Evolutionary conservation across 352 stramenopile species (phyloP).

Genomic region (Phytophthora sansomeana): DNA sequence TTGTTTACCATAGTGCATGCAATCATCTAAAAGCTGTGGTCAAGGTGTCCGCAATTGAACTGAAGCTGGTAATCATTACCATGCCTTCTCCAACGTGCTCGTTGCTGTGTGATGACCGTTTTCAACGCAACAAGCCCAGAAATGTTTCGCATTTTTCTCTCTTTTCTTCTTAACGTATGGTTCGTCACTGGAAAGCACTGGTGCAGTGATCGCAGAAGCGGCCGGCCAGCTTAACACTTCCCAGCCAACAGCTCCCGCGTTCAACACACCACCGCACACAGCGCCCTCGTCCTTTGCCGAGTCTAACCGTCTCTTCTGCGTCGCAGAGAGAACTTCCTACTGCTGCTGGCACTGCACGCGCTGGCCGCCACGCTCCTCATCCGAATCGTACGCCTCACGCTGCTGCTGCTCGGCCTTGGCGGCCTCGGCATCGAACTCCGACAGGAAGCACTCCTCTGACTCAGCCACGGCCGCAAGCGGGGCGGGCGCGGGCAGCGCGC

Average conservation of each 20-base stretch:
- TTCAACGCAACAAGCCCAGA: slow-evolving; percentile 2
- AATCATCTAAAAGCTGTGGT: too few relatives aligned
- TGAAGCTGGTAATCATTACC: too few relatives aligned
- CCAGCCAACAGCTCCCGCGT: slow-evolving; percentile 6
- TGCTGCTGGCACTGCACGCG: slow-evolving; percentile 92
- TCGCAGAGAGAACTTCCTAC: slow-evolving; percentile 54
- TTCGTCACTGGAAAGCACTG: slow-evolving; percentile 34
- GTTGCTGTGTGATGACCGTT: too few relatives aligned
- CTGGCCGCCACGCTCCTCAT: slow-evolving; percentile 93
- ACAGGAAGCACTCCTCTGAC: slow-evolving; percentile 87
- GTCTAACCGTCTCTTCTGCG: slow-evolving; percentile 40
- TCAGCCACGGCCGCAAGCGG: slow-evolving; percentile 59
- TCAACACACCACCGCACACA: slow-evolving; percentile 31
- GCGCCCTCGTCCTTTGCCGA: slow-evolving; percentile 28
- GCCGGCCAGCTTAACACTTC: slow-evolving; percentile 18
- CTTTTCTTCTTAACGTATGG: slow-evolving; percentile 43
- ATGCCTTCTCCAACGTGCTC: too few relatives aligned
- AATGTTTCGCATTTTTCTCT: slow-evolving; percentile 39
- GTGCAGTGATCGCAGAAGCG: slow-evolving; percentile 19
- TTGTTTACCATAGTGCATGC: too few relatives aligned
- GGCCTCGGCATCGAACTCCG: slow-evolving; percentile 93
- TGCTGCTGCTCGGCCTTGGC: slow-evolving; percentile 83
- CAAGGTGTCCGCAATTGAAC: too few relatives aligned
- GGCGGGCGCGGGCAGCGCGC: slow-evolving; percentile 60
- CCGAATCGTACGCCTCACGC: slow-evolving; percentile 91